Percentiles rank a stretch among this genome's conserved stretches.
phyloP scores from a whole-genome alignment of 345 rosid genomes.

The Salix brachista region DNA sequence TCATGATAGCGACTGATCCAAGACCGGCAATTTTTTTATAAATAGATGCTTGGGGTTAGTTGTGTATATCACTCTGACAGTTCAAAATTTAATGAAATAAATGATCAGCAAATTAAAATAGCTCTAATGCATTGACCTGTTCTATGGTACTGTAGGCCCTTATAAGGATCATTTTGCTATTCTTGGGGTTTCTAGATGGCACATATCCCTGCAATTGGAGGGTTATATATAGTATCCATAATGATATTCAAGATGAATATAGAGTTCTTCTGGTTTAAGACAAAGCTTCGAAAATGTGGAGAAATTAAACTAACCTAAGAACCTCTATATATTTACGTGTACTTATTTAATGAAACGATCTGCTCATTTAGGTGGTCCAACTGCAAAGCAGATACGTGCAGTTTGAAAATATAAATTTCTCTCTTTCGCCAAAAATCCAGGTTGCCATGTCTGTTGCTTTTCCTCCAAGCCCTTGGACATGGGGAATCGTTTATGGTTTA shows the following conservation, averaged over 20 bases:
- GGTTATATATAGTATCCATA: conserved; percentile 14
- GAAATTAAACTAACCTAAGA: not conserved
- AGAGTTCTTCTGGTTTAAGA: not conserved
- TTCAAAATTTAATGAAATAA: no score
- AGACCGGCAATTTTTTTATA: no score
- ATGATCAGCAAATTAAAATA: not conserved
- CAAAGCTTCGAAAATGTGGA: not conserved
- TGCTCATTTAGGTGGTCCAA: conserved; percentile 6
- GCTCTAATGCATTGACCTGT: conserved; percentile 6
- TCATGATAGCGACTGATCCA: not conserved
- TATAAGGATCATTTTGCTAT: conserved; percentile 18
- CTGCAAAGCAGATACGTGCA: not conserved
- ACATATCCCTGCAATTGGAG: not conserved
- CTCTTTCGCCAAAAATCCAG: conserved; percentile 10
- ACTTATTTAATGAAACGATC: not conserved
- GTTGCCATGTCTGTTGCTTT: conserved; percentile 33
- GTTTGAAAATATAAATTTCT: not conserved
- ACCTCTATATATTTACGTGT: not conserved
- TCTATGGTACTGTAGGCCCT: conserved; percentile 9
- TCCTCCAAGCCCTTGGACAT: conserved; percentile 14
- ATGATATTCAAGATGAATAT: conserved; percentile 1
- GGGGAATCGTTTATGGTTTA: conserved; percentile 1
- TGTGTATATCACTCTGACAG: no score
- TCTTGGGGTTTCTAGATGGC: not conserved
- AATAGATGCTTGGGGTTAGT: no score